These are phyloP conservation scores for Colletotrichum cereale DNA, from an alignment of 2,329 filamentous ascomycete species.

Conservation along the genomic window DNA sequence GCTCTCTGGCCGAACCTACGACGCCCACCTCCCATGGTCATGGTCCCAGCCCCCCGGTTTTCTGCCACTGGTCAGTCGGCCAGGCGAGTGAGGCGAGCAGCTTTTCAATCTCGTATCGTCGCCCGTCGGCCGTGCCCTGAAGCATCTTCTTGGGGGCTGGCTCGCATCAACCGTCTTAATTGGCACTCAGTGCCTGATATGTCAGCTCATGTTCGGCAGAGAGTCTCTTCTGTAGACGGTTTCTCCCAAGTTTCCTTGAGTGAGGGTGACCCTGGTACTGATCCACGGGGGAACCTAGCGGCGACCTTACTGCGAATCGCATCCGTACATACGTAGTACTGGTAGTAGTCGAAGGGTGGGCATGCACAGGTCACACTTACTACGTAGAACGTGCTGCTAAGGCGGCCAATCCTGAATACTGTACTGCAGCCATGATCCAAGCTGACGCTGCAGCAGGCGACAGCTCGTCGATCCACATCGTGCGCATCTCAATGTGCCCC, in stretches of 20 bases:
- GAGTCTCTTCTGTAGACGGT: neutral
- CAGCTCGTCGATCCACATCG: conserved; percentile 28
- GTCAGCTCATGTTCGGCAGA: conserved; percentile 27
- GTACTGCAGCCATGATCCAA: conserved; percentile 32
- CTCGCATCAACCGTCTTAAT: conserved; percentile 22
- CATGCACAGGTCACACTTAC: conserved; percentile 20
- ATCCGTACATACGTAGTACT: too few relatives aligned
- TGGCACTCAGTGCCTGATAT: conserved; percentile 18
- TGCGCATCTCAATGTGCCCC: conserved; percentile 25
- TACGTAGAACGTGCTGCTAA: conserved; percentile 17
- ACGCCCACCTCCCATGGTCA: conserved; percentile 22
- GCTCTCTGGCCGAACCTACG: conserved; percentile 12
- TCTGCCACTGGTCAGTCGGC: conserved; percentile 23
- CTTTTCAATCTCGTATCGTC: conserved; percentile 21
- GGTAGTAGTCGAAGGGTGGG: conserved; percentile 6
- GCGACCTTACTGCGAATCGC: too few relatives aligned
- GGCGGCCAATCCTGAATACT: conserved; percentile 13
- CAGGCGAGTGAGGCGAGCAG: conserved; percentile 33
- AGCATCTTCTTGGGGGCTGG: neutral
- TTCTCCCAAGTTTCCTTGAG: neutral
- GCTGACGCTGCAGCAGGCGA: conserved; percentile 21
- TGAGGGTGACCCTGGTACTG: conserved; percentile 20
- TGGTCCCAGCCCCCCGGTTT: conserved; percentile 31
- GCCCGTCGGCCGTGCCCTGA: neutral
- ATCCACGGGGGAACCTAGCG: conserved; percentile 13